These are phyloP conservation scores for Pleomassaria siparia DNA, from an alignment of 2,329 filamentous ascomycete species.

Conservation along the genomic window DNA sequence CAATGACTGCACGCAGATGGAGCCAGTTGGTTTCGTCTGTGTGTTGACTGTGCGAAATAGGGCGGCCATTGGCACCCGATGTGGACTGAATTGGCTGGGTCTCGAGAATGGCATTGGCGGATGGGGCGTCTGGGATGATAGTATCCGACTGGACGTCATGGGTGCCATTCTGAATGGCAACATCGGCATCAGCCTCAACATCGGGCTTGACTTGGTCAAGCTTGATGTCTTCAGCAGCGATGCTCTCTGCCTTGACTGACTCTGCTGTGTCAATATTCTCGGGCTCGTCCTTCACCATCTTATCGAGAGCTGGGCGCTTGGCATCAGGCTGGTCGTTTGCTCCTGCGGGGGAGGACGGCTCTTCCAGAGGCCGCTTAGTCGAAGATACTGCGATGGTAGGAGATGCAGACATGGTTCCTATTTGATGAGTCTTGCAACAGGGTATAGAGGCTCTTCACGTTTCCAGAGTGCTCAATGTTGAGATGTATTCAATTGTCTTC, in stretches of 20 bases:
- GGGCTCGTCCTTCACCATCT: conserved; percentile 70
- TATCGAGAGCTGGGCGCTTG: conserved; percentile 94
- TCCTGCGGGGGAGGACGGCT: conserved; percentile 90
- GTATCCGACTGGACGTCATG: conserved; percentile 71
- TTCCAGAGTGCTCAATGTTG: conserved; percentile 29
- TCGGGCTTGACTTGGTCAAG: conserved; percentile 28
- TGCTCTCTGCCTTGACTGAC: conserved; percentile 37
- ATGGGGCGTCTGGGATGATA: conserved; percentile 64
- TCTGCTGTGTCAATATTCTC: conserved; percentile 51
- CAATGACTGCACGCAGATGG: conserved; percentile 94
- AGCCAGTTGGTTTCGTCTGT: conserved; percentile 96
- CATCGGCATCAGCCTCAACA: conserved; percentile 23
- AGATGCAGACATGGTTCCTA: conserved; percentile 48
- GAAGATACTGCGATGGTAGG: conserved; percentile 58
- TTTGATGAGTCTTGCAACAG: conserved; percentile 26
- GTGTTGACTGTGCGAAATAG: conserved; percentile 51
- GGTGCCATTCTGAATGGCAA: conserved; percentile 47
- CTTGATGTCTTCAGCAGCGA: conserved; percentile 37
- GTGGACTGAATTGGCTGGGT: conserved; percentile 63
- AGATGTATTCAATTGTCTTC: conserved; percentile 42
- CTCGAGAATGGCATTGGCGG: conserved; percentile 42
- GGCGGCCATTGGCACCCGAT: conserved; percentile 55
- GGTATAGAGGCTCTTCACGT: conserved; percentile 34
- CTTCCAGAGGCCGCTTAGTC: conserved; percentile 93
- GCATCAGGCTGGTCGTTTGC: conserved; percentile 93